Conservation (phyloP, 805 yeast species). For the Huiozyma naganishii region DNA sequence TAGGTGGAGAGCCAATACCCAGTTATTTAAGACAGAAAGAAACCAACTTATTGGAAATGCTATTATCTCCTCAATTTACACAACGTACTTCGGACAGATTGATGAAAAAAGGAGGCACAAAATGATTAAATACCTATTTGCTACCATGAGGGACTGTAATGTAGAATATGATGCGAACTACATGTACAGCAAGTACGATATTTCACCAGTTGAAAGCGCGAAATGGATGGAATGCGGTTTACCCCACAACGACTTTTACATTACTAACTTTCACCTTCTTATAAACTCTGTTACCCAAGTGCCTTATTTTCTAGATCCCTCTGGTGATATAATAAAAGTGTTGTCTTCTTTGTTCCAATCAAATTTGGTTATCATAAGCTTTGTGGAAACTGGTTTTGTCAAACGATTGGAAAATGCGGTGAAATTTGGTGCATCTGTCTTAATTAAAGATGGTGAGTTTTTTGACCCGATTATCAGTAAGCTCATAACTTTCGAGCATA, state of each 20-base stretch:
- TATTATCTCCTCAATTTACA: constrained; percentile 49
- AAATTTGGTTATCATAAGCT: constrained; percentile 49
- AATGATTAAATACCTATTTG: constrained; percentile 30
- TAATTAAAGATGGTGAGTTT: constrained; percentile 71
- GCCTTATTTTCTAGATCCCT: constrained; percentile 69
- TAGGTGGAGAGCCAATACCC: constrained; percentile 63
- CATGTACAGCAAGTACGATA: constrained; percentile 29
- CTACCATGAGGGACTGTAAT: constrained; percentile 25
- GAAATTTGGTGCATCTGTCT: constrained; percentile 67
- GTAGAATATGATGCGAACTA: constrained; percentile 33
- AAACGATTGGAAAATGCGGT: constrained; percentile 70
- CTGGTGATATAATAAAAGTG: constrained; percentile 35
- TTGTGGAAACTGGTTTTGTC: constrained; percentile 54
- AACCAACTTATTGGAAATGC: constrained; percentile 52
- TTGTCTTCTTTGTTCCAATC: constrained; percentile 26
- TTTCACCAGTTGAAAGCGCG: constrained; percentile 31
- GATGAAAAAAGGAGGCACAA: constrained; percentile 39
- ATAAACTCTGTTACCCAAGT: constrained; percentile 27
- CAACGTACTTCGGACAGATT: constrained; percentile 48
- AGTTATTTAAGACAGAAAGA: constrained; percentile 37
- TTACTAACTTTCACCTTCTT: constrained; percentile 55
- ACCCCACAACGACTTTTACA: constrained; percentile 45
- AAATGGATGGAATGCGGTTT: constrained; percentile 46
- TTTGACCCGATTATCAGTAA: constrained; percentile 66
- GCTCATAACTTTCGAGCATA: constrained; percentile 49